Evolutionary conservation across 2,329 filamentous ascomycete species (phyloP).

Genomic region (Berkeleyomyces basicola): DNA sequence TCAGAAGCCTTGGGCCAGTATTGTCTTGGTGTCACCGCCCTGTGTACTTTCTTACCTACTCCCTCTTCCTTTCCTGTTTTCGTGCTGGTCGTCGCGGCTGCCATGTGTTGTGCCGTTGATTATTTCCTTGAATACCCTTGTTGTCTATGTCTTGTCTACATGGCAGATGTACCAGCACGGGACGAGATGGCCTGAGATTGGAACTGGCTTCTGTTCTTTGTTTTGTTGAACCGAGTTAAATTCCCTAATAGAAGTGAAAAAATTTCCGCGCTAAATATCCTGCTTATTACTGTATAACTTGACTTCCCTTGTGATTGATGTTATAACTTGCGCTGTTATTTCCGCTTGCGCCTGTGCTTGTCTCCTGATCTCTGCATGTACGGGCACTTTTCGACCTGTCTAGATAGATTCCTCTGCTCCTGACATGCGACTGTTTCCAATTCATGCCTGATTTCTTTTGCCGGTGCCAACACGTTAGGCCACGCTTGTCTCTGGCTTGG

Average conservation of each 20-base stretch:
- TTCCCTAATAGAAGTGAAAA: conserved; percentile 9
- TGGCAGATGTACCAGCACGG: conserved; percentile 4
- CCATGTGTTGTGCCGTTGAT: conserved; percentile 7
- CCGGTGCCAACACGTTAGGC: too few species aligned
- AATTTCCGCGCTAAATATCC: conserved; percentile 6
- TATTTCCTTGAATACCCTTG: neutral
- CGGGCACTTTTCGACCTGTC: too few species aligned
- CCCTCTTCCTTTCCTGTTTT: neutral
- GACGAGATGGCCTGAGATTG: conserved; percentile 3
- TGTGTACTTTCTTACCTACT: neutral
- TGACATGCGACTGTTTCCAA: too few species aligned
- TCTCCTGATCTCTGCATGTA: neutral
- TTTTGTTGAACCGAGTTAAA: conserved; percentile 2
- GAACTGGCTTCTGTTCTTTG: conserved; percentile 8
- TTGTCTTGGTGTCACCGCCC: neutral
- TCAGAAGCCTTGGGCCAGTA: conserved; percentile 6
- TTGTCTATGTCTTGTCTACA: conserved; percentile 2
- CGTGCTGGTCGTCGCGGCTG: conserved; percentile 10
- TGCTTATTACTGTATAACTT: neutral
- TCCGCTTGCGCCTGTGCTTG: neutral
- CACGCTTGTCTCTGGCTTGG: too few species aligned
- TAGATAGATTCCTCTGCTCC: too few species aligned
- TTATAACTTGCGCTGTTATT: neutral
- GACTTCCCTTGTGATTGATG: neutral
- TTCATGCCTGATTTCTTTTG: too few species aligned